Evolutionary conservation across 306 rosid species (phyloP), one percentile per base, ranked within the genome.

Genomic region (Elaeagnus macrophylla): DNA sequence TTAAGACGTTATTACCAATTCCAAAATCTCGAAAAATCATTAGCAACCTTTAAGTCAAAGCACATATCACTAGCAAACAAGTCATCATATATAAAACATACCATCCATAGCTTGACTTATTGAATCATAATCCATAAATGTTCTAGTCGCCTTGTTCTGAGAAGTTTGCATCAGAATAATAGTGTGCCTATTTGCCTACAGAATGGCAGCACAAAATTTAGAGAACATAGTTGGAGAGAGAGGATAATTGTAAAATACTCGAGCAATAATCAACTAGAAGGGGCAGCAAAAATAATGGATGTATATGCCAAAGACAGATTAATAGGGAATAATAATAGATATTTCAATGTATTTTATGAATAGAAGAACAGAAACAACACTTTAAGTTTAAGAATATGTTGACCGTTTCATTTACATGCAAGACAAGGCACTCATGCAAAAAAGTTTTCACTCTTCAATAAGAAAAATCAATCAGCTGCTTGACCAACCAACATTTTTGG

Each of bases 91-190:
- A 15, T 37, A 66, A 32, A 44, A 55, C 72, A 52, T 75, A 93
- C 99, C 99, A 57, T 93, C 99, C 86, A 87, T 93, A 16, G 99
- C 95, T 70, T 82, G 96, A 60, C 86, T 78, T 13, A 87, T 77
- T 0, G 99, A 84, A 2, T 64, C 89, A 62, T 78, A 93, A 73
- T 87, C 95, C 99, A 84, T 87, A 75, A 87, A 93, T 1, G 99
- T 93, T 71, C 99, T 79, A 39, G 95, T 75, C 7, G 96, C 82
- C 68, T 83, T 82, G 77, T 66, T 84, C 38, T 62, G 95, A 64
- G 99, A 82, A 42, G 89, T 75, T 76, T 93, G 99, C 94, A 93
- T 78, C 12, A 93, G 85, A 73, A 93, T 81, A 55, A 93, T 93
- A 25, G 99, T 91, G 79, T 93, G 99, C 48, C 75, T 81, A 81